Base-by-base conservation (phyloP, 2,329 filamentous ascomycete genomes). In the Hypomyces perniciosus region DNA sequence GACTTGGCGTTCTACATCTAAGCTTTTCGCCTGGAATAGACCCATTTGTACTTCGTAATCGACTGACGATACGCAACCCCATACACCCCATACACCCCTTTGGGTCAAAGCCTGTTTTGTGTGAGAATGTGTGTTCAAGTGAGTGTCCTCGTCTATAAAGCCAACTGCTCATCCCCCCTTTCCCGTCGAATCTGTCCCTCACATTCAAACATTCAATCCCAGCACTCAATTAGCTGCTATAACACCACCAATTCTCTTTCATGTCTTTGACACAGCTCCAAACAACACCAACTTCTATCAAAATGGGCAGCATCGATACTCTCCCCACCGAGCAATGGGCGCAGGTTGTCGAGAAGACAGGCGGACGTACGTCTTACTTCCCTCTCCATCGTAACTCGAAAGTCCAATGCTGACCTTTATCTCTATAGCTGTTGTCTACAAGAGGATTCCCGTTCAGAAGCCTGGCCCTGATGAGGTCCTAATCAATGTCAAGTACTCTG, bases 381-480 rank as follows among this genome's bases (percentile, higher is more conserved):
- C 28, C 6, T 38, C 38, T 33, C 12, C 10, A 44, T 30, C 6
- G 41, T 7, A 53, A 13, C 30, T 29, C n/a, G 31, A 26, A 43
- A 44, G 20, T 27, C 28, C 12, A 27, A 41, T 50, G 44, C 52
- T 54, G 28, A 48, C 48, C 30, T 37, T 34, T 4, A 8, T 49
- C 48, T 45, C 31, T 48, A 20, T 56, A 84, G 81, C 81, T 59
- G 74, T 82, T 62, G 70, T 80, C 54, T 89, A 86, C 79, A 90
- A 89, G 75, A 79, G 85, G 72, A 92, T 96, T 62, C 85, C 88
- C 59, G 90, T 95, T 46, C 78, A 77, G 56, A 81, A 84, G 68
- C 91, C 91, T 37, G 89, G 85, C 26, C 85, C 90, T 47, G 90
- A 95, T 73, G 88, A 96, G 72, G 88, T 96, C 59, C 86, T 96